Evolutionary conservation across 352 stramenopile species (phyloP), one percentile per base, ranked within the genome.

Genomic region (Lagenidium sp.): DNA sequence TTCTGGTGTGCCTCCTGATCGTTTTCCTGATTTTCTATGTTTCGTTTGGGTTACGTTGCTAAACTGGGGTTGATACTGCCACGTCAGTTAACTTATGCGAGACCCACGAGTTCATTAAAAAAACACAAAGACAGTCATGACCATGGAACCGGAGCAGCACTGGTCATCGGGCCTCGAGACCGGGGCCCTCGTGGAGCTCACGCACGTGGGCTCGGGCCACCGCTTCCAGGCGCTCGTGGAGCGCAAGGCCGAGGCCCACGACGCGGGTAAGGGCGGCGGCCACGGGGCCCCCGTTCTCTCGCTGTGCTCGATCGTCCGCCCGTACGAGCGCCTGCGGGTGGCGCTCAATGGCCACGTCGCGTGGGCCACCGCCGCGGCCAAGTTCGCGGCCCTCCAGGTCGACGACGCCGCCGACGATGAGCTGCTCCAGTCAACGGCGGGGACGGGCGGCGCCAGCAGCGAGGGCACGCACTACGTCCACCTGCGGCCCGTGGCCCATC

Each of bases 311-410:
- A 38, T 86, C 21, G 62, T 85, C 37, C 63, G 65, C 13, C 79
- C 75, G 22, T 88, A 85, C 50, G 75, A 88, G 57, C 85, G 85
- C 56, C 62, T 91, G 20, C 76, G 77, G n/a, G 67, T 88, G 32
- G 67, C 75, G 26, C 67, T 86, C 21, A 87, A 81, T 23, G 68
- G 66, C 25, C 52, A 72, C 23, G 72, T 82, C 19, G 67, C 46
- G 22, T 91, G 76, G 73, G 63, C 66, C n/a, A 36, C 73, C 26
- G 58, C 67, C 2, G 66, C 76, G 21, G 47, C 63, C 44, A 91
- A 86, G 62, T 85, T 86, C 41, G 62, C 73, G 6, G 44, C 70
- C n/a, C 74, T 91, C 36, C 32, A 80, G 19, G 39, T 85, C 19
- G 72, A 88, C 51, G 44, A 57, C 6, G 65, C 41, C 5, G 37